phyloP scores from a whole-genome alignment of 371 early-diverging fungal genomes.

The Mucor saturninus region DNA sequence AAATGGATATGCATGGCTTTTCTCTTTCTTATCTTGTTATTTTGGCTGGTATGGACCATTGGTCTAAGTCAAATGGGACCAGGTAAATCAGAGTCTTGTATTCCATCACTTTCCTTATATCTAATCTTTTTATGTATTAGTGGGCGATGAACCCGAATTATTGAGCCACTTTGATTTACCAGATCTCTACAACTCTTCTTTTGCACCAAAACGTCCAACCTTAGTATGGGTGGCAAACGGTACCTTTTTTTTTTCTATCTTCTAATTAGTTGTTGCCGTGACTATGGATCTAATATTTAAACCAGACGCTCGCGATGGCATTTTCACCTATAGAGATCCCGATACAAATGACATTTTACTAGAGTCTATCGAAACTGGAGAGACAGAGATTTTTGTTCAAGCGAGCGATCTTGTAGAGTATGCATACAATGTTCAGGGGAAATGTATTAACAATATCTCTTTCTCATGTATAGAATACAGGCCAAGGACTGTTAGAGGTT shows the following conservation, averaged over 20 bases:
- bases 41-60: constrained; percentile 44
- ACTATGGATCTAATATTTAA: neutral
- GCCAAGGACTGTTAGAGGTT: constrained; percentile 32
- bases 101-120: neutral
- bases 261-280: neutral
- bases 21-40: constrained; percentile 25
- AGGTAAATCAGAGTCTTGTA: neutral
- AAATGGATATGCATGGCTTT: constrained; percentile 38
- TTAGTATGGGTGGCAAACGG: constrained; percentile 62
- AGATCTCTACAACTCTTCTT: constrained; percentile 60
- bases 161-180: constrained; percentile 48
- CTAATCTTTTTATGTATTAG: neutral
- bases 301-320: constrained; percentile 51
- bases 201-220: constrained; percentile 40
- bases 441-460: neutral
- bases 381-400: constrained; percentile 34
- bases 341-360: constrained; percentile 51
- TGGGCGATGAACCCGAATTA: neutral
- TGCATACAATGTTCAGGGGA: too few species aligned
- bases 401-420: constrained; percentile 32
- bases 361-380: constrained; percentile 39
- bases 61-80: constrained; percentile 33
- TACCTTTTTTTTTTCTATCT: constrained; percentile 10
- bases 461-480: constrained; percentile 20
- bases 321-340: constrained; percentile 52